Evolutionary conservation across 2,329 filamentous ascomycete genomes (phyloP), one percentile per base, ranked within the genome.

Genomic region (Pseudocercospora fijiensis): DNA sequence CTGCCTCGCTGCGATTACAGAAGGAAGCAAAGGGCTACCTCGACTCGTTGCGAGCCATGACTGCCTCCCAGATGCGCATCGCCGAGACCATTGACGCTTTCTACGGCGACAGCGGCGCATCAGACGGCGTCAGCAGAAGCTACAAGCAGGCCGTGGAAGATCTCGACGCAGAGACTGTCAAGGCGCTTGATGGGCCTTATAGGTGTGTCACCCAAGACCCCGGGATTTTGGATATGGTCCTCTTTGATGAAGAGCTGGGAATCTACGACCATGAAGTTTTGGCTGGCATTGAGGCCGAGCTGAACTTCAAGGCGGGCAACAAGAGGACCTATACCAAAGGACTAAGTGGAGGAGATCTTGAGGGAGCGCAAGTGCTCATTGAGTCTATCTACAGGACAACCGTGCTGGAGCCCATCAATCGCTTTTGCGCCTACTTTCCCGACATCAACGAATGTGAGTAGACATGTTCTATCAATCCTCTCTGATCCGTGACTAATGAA

Each of bases 81-180:
- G 95, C 95, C 69, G 95, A 99, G 79, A 99, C 95, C 20, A 99
- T 99, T 79, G 95, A 99, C 80, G 95, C 95, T 45, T 99, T 99
- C 79, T 99, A 99, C 80, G 95, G 95, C 61, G 95, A 99, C 76
- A 89, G 93, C 0, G 96, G 96, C 58, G 92, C 95, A 57, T 91
- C 88, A 73, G 96, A 99, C 76, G 95, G 95, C 61, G 95, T 99
- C 64, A 96, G 91, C 79, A 86, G 94, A 76, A 96, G 91, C 77
- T 99, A 99, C 82, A 99, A 98, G 80, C 93, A 98, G 78, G 95
- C 95, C 8, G 96, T 99, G 20, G 95, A 97, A 76, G 95, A 99
- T 76, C 85, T 99, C 56, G 96, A 99, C 77, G 90, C 95, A 59
- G 96, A 99, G 79, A 99, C 95, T 0, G 97, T 99, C 80, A 99